Percentiles rank a stretch among this genome's conserved stretches.
Conservation (phyloP, 495 filamentous ascomycete species). For the Xylaria intraflava region DNA sequence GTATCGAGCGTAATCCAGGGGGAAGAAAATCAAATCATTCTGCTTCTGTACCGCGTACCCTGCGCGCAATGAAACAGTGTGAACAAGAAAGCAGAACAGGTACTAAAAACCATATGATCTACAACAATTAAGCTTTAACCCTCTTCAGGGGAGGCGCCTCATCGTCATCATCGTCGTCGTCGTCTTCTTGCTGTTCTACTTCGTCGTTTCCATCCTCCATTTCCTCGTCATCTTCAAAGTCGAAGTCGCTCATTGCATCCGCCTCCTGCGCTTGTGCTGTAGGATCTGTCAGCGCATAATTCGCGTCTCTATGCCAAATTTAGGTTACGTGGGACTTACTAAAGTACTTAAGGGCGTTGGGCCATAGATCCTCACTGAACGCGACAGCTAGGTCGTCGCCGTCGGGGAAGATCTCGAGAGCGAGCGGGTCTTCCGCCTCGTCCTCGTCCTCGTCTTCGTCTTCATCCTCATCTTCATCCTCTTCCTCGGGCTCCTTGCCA, state of each 20-base stretch:
- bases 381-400: constrained; percentile 75
- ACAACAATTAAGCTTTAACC: constrained; percentile 31
- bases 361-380: constrained; percentile 81
- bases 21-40: background rate
- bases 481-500: constrained; percentile 46
- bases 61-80: no score
- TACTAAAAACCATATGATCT: no score
- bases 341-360: constrained; percentile 81
- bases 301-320: background rate
- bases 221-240: constrained; percentile 52
- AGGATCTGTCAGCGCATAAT: constrained; percentile 8
- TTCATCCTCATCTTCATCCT: constrained; percentile 48
- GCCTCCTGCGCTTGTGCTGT: constrained; percentile 58
- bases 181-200: constrained; percentile 14
- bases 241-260: constrained; percentile 49
- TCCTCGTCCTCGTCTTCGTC: constrained; percentile 50
- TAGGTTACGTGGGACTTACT: constrained; percentile 50
- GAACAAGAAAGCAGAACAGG: no score
- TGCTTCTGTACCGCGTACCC: background rate
- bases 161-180: constrained; percentile 40
- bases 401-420: constrained; percentile 69
- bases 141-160: constrained; percentile 41
- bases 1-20: constrained; percentile 4
- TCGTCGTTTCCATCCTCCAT: constrained; percentile 36
- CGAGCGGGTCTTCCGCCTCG: constrained; percentile 45